Evolutionary conservation across 345 rosid genomes (phyloP), one percentile per base, ranked within the genome.

Genomic region (Ceriops decandra): DNA sequence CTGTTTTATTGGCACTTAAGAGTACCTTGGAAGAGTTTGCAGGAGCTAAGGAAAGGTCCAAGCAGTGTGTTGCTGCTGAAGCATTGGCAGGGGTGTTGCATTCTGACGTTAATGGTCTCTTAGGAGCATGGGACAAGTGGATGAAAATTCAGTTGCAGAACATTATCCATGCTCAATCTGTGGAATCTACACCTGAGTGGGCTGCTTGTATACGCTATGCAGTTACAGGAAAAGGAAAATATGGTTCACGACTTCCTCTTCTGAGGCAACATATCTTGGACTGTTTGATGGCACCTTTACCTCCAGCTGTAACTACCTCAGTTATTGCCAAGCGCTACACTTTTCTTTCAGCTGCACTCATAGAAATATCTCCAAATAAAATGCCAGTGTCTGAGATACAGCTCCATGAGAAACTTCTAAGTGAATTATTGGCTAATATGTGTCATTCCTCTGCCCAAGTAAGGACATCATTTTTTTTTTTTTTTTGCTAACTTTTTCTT

Each of bases 51-150:
- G 99, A 95, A 86, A 89, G 96, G 79, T 79, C 99, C 47, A 95
- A 91, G 81, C 99, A 95, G 79, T 95, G 99, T 71, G 99, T 91
- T 82, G 99, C 97, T 65, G 93, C 97, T 67, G 97, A 95, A 87
- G 95, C 95, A 57, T 87, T 95, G 32, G 99, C 97, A 60, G 99
- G 99, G 62, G 68, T 87, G 64, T 78, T 95, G 77, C 99, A 95
- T 75, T 88, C 96, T 74, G 97, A 95, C 83, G 83, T 95, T 24
- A 75, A 85, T 70, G 99, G 97, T 69, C 87, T 95, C 77, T 65
- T 69, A 59, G 89, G 77, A 68, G 96, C 74, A 47, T 91, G 99
- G 99, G 89, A 95, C 77, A 83, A 80, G 83, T 95, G 99, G 99
- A 84, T 95, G 83, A 87, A 77, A 90, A 76, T 61, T 71, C 95